A percentile compares a stretch with the other conserved stretches of the same genome.
Conservation (phyloP, 805 yeast genomes). For the Suhomyces faveliae region DNA sequence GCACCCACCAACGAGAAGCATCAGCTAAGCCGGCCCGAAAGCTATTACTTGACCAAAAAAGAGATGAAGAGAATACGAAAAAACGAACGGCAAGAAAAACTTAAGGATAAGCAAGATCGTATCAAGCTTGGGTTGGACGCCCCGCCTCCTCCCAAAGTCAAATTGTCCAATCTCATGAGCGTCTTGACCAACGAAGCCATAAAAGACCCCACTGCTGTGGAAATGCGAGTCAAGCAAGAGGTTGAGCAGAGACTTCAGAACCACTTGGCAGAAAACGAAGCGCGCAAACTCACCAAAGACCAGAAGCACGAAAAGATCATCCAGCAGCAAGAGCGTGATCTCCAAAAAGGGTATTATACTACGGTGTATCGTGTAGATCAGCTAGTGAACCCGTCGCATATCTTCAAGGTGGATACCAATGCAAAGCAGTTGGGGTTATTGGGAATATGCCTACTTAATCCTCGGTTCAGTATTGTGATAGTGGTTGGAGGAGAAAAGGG, state of each 20-base stretch:
- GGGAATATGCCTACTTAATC: slow-evolving; percentile 58
- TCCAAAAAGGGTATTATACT: slow-evolving; percentile 50
- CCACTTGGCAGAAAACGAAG: slow-evolving; percentile 63
- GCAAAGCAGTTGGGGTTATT: slow-evolving; percentile 68
- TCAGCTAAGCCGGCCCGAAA: slow-evolving; percentile 27
- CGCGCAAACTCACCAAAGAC: slow-evolving; percentile 60
- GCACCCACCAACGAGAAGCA: slow-evolving; percentile 55
- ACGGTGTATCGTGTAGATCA: slow-evolving; percentile 58
- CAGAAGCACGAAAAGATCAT: slow-evolving; percentile 50
- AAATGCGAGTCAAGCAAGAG: slow-evolving; percentile 64
- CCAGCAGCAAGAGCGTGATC: slow-evolving; percentile 43
- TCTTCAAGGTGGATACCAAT: slow-evolving; percentile 73
- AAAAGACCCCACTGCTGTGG: slow-evolving; percentile 85
- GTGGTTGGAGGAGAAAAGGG: slow-evolving; percentile 73
- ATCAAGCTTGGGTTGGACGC: slow-evolving; percentile 80
- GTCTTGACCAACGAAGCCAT: slow-evolving; percentile 84
- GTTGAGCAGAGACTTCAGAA: slow-evolving; percentile 56
- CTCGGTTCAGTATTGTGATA: slow-evolving; percentile 55
- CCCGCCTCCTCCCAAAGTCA: slow-evolving; percentile 87
- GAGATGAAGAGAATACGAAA: slow-evolving; percentile 75
- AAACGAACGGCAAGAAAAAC: slow-evolving; percentile 59
- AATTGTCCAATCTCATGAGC: slow-evolving; percentile 78
- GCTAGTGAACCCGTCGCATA: slow-evolving; percentile 62
- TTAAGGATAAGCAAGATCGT: slow-evolving; percentile 72
- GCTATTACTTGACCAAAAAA: slow-evolving; percentile 66